phyloP scores from a whole-genome alignment of 2,329 filamentous ascomycete species.

The Neonectria ditissima region DNA sequence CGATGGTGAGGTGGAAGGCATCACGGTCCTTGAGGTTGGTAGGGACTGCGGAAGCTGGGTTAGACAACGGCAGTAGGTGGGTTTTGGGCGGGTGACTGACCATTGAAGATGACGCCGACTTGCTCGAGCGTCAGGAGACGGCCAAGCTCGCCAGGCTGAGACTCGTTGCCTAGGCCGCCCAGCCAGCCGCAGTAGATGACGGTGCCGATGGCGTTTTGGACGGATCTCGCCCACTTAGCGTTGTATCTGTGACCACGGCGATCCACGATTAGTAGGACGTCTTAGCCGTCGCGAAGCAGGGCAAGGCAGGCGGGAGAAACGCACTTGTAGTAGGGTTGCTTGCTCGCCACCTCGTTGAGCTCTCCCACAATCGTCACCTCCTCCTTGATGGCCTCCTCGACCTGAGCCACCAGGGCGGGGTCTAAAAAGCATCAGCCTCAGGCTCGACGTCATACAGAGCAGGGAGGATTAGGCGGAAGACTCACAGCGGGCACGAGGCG shows the following conservation, averaged over 20 bases:
- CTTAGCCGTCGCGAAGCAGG: conserved; percentile 16
- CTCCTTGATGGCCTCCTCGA: conserved; percentile 77
- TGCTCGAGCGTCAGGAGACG: conserved; percentile 89
- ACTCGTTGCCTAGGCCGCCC: conserved; percentile 73
- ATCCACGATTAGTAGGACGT: not conserved
- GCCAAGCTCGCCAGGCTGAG: conserved; percentile 65
- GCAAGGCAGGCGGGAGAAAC: conserved; percentile 28
- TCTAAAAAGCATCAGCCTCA: conserved; percentile 56
- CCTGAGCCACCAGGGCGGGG: conserved; percentile 73
- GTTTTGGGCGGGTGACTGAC: conserved; percentile 60
- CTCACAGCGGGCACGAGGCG: conserved; percentile 71
- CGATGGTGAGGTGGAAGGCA: conserved; percentile 94
- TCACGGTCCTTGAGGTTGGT: conserved; percentile 92
- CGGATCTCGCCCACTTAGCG: conserved; percentile 82
- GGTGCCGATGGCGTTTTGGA: conserved; percentile 80
- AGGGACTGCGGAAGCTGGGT: conserved; percentile 70
- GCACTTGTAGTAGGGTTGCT: conserved; percentile 96
- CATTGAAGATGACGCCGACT: conserved; percentile 80
- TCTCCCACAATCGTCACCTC: conserved; percentile 78
- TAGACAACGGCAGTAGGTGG: not conserved
- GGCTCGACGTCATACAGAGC: not conserved
- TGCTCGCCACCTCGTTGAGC: conserved; percentile 79
- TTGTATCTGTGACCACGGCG: conserved; percentile 71
- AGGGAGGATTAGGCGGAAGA: conserved; percentile 23
- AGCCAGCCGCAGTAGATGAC: conserved; percentile 78